Conservation (phyloP, 2,329 filamentous ascomycete species). For the Colletotrichum scovillei region DNA sequence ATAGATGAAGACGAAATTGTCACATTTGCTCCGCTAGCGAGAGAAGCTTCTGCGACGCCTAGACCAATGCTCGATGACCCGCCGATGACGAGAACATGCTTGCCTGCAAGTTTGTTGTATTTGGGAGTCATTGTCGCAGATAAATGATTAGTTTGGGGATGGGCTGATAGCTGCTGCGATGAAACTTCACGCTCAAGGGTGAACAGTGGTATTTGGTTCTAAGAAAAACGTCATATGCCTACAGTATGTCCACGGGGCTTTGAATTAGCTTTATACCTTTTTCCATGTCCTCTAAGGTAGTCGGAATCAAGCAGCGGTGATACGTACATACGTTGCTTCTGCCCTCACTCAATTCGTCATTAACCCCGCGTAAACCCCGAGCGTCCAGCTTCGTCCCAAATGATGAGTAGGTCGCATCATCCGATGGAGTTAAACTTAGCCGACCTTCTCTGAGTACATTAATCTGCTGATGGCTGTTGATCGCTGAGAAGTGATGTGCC, state of each 20-base stretch:
- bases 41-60: slow-evolving; percentile 66
- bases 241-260: neutral
- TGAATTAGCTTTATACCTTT: neutral
- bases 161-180: neutral
- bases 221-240: neutral
- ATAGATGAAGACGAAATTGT: slow-evolving; percentile 69
- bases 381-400: neutral
- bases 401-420: neutral
- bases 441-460: neutral
- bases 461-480: neutral
- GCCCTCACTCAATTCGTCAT: neutral
- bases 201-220: neutral
- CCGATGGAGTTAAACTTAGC: neutral
- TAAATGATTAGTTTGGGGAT: too few relatives aligned
- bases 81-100: slow-evolving; percentile 69
- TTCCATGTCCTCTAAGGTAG: neutral
- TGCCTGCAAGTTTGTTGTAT: slow-evolving; percentile 46
- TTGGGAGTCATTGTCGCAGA: slow-evolving; percentile 5
- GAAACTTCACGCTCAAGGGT: neutral
- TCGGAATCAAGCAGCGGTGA: neutral
- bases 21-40: slow-evolving; percentile 66
- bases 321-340: neutral
- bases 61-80: slow-evolving; percentile 74
- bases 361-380: neutral
- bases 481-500: neutral